Evolutionary conservation across 495 filamentous ascomycete species (phyloP).

Genomic region (Podospora comata): DNA sequence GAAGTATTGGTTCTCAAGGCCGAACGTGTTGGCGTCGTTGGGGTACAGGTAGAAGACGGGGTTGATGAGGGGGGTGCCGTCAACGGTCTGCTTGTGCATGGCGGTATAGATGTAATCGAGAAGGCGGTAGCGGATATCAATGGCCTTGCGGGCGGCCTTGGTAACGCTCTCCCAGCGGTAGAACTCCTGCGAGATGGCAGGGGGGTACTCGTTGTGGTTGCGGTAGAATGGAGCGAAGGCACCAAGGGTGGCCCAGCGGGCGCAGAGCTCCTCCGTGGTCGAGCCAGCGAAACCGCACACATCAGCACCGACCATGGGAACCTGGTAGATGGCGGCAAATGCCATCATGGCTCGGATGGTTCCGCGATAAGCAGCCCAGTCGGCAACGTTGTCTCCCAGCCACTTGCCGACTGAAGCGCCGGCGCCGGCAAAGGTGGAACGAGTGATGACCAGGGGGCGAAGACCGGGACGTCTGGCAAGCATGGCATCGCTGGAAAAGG

Average conservation of each 20-base stretch:
- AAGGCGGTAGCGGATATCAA: conserved; percentile 71
- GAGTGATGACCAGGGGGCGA: conserved; percentile 77
- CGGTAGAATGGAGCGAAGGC: conserved; percentile 83
- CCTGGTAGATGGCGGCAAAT: conserved; percentile 77
- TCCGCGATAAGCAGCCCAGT: conserved; percentile 69
- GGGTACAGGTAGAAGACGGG: conserved; percentile 75
- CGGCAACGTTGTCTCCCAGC: conserved; percentile 78
- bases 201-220: conserved; percentile 60
- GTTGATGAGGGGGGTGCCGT: conserved; percentile 65
- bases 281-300: conserved; percentile 73
- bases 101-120: conserved; percentile 84
- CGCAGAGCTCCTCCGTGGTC: conserved; percentile 75
- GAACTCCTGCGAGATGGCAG: conserved; percentile 64
- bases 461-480: conserved; percentile 59
- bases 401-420: conserved; percentile 78
- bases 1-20: conserved; percentile 63
- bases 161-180: conserved; percentile 69
- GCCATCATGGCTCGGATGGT: conserved; percentile 67
- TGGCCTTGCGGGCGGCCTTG: conserved; percentile 63
- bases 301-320: conserved; percentile 80
- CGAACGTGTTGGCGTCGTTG: conserved; percentile 56
- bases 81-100: conserved; percentile 59
- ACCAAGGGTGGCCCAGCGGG: conserved; percentile 78
- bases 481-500: conserved; percentile 65
- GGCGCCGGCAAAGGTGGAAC: conserved; percentile 78